Base-by-base conservation (phyloP, 2,329 filamentous ascomycete species). In the Uncinocarpus reesii region DNA sequence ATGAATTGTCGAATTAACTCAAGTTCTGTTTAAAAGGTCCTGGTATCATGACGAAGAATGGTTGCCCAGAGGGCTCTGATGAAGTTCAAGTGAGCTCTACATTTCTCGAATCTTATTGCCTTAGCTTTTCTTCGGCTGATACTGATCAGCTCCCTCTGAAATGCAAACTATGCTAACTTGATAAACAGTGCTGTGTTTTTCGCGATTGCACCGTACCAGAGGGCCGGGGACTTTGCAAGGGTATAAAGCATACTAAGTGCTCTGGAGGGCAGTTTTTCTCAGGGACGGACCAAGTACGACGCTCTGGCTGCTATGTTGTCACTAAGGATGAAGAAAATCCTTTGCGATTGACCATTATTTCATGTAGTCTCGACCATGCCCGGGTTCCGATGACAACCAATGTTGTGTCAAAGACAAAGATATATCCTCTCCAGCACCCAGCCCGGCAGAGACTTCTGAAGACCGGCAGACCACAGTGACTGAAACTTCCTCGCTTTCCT, bases 401-500 rank as follows among this genome's bases (percentile, higher is more conserved):
- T 49, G 47, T 15, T 49, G 47, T 20, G 41, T 49, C 29, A 37
- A 49, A 38, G 29, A 44, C 0, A 37, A 23, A 16, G 37, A 48
- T 37, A 42, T 42, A 34, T 24, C 21, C 13, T 18, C 37, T 5
- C 3, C 46, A 10, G n/a, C 4, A 26, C 23, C 44, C 3, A 48
- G 29, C 35, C 3, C 16, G 3, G 20, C 18, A 21, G 11, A 24
- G 26, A 36, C n/a, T 6, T 29, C 23, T 15, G 34, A 38, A 38
- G 43, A 32, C 6, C 23, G 23, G 16, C 42, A 28, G 28, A 42
- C 3, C 11, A 41, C 46, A 6, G 15, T 15, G 36, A 40, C 36
- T 8, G 16, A 40, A 15, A 40, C 21, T 3, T 8, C 2, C 32
- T 11, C 8, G 42, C 3, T 15, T 35, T 45, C 42, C 7, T 24